Evolutionary conservation across 2,329 filamentous ascomycete genomes (phyloP).

Genomic region (Paecilomyces dactylethromorphus): DNA sequence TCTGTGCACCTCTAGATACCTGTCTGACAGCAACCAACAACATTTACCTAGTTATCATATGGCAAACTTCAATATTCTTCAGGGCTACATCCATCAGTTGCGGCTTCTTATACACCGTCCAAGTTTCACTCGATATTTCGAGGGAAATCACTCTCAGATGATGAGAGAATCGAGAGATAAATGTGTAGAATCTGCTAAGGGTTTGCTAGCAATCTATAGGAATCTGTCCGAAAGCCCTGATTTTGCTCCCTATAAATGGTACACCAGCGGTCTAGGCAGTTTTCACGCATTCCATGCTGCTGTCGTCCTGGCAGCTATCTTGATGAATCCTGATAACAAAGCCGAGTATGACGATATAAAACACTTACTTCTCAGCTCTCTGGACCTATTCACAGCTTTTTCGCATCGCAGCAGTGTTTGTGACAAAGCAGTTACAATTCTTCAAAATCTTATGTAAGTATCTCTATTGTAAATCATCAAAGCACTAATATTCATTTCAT

Average conservation of each 20-base stretch:
- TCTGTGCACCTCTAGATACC: conserved; percentile 23
- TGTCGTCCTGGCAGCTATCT: conserved; percentile 22
- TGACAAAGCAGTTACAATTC: conserved; percentile 28
- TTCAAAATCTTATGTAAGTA: conserved; percentile 28
- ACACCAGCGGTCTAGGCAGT: conserved; percentile 30
- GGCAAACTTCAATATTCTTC: conserved; percentile 35
- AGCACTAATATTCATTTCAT: conserved; percentile 1
- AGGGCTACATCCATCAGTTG: conserved; percentile 33
- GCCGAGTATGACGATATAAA: conserved; percentile 24
- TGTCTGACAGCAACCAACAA: conserved; percentile 14
- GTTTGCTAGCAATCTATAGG: conserved; percentile 26
- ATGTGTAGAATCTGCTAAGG: conserved; percentile 27
- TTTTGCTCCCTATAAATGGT: conserved; percentile 34
- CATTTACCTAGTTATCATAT: conserved; percentile 26
- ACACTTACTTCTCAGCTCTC: conserved; percentile 18
- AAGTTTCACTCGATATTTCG: conserved; percentile 23
- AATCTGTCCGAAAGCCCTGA: conserved; percentile 21
- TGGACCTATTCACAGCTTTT: conserved; percentile 26
- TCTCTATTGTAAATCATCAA: background rate
- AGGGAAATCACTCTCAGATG: conserved; percentile 23
- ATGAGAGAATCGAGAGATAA: conserved; percentile 21
- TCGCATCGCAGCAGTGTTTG: conserved; percentile 29
- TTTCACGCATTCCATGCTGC: conserved; percentile 38
- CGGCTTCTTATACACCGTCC: conserved; percentile 32
- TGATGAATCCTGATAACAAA: conserved; percentile 21